A percentile compares a stretch with the other conserved stretches of the same genome.
phyloP scores from a whole-genome alignment of 2,329 filamentous ascomycete species.

The Whalleya microplaca region DNA sequence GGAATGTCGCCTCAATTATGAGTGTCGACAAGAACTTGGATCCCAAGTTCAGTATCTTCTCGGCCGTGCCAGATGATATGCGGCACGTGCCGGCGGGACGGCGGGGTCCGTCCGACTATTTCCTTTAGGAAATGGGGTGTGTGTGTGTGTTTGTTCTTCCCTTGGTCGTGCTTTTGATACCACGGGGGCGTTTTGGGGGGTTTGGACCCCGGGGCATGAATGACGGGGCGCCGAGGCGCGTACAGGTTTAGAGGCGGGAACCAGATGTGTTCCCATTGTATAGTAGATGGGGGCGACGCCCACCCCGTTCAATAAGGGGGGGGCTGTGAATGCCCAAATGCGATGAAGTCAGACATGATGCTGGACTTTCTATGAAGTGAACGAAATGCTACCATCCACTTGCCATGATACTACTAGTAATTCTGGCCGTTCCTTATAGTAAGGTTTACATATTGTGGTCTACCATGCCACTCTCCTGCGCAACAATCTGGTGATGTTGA shows the following conservation, averaged over 20 bases:
- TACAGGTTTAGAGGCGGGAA: background rate
- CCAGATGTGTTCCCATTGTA: background rate
- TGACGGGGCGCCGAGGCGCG: too few relatives aligned
- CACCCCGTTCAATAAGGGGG: too few relatives aligned
- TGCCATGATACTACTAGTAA: too few relatives aligned
- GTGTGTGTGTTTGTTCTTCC: slow-evolving; percentile 18
- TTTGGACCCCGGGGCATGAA: background rate
- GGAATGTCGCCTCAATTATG: slow-evolving; percentile 97
- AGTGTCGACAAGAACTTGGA: slow-evolving; percentile 83
- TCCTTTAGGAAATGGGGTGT: slow-evolving; percentile 58
- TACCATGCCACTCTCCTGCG: too few relatives aligned
- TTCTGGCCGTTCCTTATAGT: too few relatives aligned
- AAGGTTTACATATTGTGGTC: too few relatives aligned
- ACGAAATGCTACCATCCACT: too few relatives aligned
- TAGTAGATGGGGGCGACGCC: too few relatives aligned
- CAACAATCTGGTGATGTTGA: too few relatives aligned
- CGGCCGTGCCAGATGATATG: slow-evolving; percentile 83
- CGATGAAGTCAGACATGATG: too few relatives aligned
- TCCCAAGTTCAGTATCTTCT: slow-evolving; percentile 91
- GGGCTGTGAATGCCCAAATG: too few relatives aligned
- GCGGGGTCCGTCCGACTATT: slow-evolving; percentile 71
- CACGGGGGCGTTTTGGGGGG: slow-evolving; percentile 2
- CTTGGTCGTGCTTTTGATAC: slow-evolving; percentile 33
- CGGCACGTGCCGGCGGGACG: slow-evolving; percentile 76
- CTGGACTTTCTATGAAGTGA: too few relatives aligned